These are phyloP conservation scores for Tagetes patula DNA, from an alignment of 129 eudicot species.

Conservation along the genomic window DNA sequence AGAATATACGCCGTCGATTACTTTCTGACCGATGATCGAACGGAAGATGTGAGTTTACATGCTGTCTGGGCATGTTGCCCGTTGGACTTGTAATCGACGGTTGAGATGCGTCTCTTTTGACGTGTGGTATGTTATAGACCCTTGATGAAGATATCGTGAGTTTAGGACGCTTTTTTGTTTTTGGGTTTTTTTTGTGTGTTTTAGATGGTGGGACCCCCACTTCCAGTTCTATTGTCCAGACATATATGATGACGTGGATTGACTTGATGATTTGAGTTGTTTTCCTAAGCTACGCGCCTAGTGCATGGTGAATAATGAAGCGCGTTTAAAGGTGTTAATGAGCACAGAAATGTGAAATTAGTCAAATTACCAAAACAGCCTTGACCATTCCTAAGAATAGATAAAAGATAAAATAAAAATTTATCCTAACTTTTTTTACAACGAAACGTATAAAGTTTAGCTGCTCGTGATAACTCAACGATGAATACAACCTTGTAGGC, in stretches of 20 bases:
- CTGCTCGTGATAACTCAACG: too few relatives aligned
- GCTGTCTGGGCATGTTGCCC: conserved; percentile 55
- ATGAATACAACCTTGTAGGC: too few relatives aligned
- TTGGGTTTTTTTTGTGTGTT: conserved; percentile 25
- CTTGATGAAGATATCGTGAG: conserved; percentile 36
- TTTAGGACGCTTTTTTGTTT: conserved; percentile 35
- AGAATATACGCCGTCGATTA: conserved; percentile 35
- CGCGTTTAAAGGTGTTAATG: conserved; percentile 16
- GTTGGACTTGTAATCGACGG: conserved; percentile 49
- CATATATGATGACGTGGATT: conserved; percentile 34
- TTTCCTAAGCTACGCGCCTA: conserved; percentile 23
- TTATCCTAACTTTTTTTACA: too few relatives aligned
- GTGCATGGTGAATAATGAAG: not conserved
- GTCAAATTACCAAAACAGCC: conserved; percentile 26
- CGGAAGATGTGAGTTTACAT: conserved; percentile 35
- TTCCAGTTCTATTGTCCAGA: conserved; percentile 21
- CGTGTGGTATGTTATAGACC: conserved; percentile 36
- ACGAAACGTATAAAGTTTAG: too few relatives aligned
- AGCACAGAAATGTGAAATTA: not conserved
- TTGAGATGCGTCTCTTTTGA: conserved; percentile 14
- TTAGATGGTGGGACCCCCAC: conserved; percentile 16
- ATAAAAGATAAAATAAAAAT: not conserved
- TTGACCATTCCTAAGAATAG: conserved; percentile 11
- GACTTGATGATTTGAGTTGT: not conserved
- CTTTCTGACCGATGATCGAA: conserved; percentile 36